These are phyloP conservation scores for Termitomyces sp. DNA, from an alignment of 768 basidiomycete genomes.

Conservation along the genomic window DNA sequence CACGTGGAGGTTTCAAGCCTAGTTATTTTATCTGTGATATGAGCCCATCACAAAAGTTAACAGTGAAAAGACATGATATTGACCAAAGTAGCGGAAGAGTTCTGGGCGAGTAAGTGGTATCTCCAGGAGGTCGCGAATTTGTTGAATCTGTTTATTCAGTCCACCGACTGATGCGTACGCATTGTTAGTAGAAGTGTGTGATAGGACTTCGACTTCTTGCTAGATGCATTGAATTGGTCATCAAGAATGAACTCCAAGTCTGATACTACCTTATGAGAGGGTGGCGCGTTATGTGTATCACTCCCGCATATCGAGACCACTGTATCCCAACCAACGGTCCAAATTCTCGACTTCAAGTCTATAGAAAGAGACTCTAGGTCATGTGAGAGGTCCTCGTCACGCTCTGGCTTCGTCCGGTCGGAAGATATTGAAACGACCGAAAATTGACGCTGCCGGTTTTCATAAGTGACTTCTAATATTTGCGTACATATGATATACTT, in stretches of 20 bases:
- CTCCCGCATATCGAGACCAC: conserved; percentile 37
- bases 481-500: conserved; percentile 63
- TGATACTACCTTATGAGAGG: conserved; percentile 29
- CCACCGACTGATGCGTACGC: conserved; percentile 89
- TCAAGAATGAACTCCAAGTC: background rate
- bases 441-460: conserved; percentile 55
- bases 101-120: conserved; percentile 81
- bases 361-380: conserved; percentile 42
- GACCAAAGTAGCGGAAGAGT: conserved; percentile 72
- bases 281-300: conserved; percentile 18
- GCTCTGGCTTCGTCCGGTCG: conserved; percentile 12
- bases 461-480: conserved; percentile 56
- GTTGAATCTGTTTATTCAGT: conserved; percentile 77
- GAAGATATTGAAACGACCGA: conserved; percentile 40
- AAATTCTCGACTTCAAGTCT: conserved; percentile 34
- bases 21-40: conserved; percentile 1
- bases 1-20: conserved; percentile 94
- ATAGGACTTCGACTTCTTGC: conserved; percentile 42
- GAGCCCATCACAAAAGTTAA: background rate
- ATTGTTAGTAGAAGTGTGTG: conserved; percentile 35
- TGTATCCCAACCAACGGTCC: conserved; percentile 69
- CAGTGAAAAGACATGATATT: conserved; percentile 16
- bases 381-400: conserved; percentile 27
- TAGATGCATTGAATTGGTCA: conserved; percentile 19
- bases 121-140: conserved; percentile 82